phyloP scores from a whole-genome alignment of 2,329 filamentous ascomycete species.

The Cryphonectria parasitica region DNA sequence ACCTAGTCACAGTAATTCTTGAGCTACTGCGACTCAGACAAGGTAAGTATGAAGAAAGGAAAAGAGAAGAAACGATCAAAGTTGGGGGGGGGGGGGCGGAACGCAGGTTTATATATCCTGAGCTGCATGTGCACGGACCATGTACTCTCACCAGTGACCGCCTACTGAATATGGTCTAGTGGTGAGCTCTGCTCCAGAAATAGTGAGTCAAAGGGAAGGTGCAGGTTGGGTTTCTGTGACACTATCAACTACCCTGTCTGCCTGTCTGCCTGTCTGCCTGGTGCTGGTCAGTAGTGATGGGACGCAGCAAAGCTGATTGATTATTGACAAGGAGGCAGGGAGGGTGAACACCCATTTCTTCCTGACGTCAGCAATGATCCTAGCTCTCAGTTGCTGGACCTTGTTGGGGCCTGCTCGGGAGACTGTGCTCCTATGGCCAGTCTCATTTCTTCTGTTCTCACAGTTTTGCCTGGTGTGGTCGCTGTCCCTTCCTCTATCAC shows the following conservation, averaged over 20 bases:
- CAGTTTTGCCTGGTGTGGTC: background rate
- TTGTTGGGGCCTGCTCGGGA: background rate
- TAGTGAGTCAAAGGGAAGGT: background rate
- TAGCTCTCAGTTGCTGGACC: background rate
- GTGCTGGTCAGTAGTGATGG: too few relatives aligned
- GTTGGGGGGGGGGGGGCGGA: constrained; percentile 17
- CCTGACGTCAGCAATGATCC: background rate
- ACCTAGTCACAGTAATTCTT: constrained; percentile 46
- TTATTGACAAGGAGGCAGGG: background rate
- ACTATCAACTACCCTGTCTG: too few relatives aligned
- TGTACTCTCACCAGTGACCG: constrained; percentile 8
- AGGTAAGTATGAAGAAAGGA: constrained; percentile 55
- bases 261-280: too few relatives aligned
- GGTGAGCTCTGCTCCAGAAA: background rate
- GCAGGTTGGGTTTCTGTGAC: background rate
- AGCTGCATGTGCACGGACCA: background rate
- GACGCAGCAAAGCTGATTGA: too few relatives aligned
- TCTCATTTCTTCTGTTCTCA: background rate
- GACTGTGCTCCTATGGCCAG: background rate
- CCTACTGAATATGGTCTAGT: background rate
- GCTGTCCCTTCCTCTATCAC: background rate
- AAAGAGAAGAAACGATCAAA: constrained; percentile 31
- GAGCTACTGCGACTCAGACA: constrained; percentile 47
- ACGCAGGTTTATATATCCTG: constrained; percentile 18
- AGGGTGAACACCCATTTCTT: background rate